Percentiles rank a stretch among this genome's conserved stretches.
Conservation (phyloP, 768 basidiomycete genomes). For the Tubosaeta sp. region DNA sequence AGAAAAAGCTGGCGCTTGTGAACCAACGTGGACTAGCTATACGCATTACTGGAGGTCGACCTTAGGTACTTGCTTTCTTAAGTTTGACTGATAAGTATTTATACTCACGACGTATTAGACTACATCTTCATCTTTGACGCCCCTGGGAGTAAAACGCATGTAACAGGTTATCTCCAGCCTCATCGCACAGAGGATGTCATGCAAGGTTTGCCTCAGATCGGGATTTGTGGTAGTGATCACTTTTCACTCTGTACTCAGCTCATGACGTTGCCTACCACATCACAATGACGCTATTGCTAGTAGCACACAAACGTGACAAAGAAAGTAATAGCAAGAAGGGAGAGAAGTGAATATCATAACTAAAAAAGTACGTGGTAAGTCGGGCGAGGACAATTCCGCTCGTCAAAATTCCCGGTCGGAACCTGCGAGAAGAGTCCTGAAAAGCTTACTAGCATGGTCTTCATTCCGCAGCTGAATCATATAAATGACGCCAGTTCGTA, state of each 20-base stretch:
- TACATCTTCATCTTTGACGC: slow-evolving; percentile 81
- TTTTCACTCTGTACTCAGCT: slow-evolving; percentile 73
- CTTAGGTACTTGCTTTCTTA: slow-evolving; percentile 47
- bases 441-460: slow-evolving; percentile 76
- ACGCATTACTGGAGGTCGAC: slow-evolving; percentile 84
- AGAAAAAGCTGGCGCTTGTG: slow-evolving; percentile 51
- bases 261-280: slow-evolving; percentile 11
- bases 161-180: slow-evolving; percentile 59
- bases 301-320: slow-evolving; percentile 3
- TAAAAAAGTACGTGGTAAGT: neutral
- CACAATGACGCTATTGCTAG: slow-evolving; percentile 3
- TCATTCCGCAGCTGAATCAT: slow-evolving; percentile 97
- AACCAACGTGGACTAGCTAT: slow-evolving; percentile 87
- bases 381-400: neutral
- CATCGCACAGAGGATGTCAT: slow-evolving; percentile 55
- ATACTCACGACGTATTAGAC: slow-evolving; percentile 45
- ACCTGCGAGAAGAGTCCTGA: slow-evolving; percentile 81
- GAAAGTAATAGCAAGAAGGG: neutral
- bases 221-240: slow-evolving; percentile 85
- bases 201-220: slow-evolving; percentile 74
- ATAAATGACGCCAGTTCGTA: slow-evolving; percentile 89
- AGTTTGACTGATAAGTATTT: neutral
- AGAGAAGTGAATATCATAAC: neutral
- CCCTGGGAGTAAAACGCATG: slow-evolving; percentile 25
- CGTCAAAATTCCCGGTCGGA: slow-evolving; percentile 56